Evolutionary conservation across 805 yeast genomes (phyloP).

Genomic region (Candida chauliodis): DNA sequence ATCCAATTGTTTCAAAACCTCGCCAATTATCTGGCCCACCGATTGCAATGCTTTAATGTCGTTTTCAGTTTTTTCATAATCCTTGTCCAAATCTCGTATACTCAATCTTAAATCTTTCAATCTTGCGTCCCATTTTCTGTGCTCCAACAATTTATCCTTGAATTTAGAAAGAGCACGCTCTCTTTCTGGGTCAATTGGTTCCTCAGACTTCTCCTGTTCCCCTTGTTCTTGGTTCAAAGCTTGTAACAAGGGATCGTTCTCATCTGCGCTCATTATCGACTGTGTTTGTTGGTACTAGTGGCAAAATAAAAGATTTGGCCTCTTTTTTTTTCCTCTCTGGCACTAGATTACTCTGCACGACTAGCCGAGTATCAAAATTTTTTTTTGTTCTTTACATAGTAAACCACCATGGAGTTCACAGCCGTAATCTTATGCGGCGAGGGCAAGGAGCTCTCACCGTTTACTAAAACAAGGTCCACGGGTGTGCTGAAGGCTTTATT

Average conservation of each 20-base stretch:
- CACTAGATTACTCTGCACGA: slow-evolving; percentile 4
- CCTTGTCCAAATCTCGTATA: slow-evolving; percentile 78
- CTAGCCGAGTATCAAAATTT: no score
- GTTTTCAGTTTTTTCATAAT: slow-evolving; percentile 89
- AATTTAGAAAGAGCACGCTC: slow-evolving; percentile 73
- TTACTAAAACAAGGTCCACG: slow-evolving; percentile 53
- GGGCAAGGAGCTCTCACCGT: slow-evolving; percentile 71
- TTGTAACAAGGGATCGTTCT: slow-evolving; percentile 73
- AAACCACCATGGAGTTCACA: slow-evolving; percentile 76
- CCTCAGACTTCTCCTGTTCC: slow-evolving; percentile 10
- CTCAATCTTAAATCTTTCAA: slow-evolving; percentile 78
- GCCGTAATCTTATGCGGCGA: slow-evolving; percentile 88
- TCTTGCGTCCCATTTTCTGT: slow-evolving; percentile 90
- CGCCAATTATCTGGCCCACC: slow-evolving; percentile 96
- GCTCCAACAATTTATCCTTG: slow-evolving; percentile 84
- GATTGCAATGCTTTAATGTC: slow-evolving; percentile 96
- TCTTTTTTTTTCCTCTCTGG: background rate
- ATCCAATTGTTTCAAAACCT: slow-evolving; percentile 90
- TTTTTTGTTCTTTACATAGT: no score
- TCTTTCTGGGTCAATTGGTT: slow-evolving; percentile 60
- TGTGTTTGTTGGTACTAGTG: slow-evolving; percentile 1
- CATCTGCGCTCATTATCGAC: slow-evolving; percentile 47
- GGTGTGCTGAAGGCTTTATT: slow-evolving; percentile 80
- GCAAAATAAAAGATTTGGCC: slow-evolving; percentile 4
- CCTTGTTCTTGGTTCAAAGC: slow-evolving; percentile 47